Evolutionary conservation across 2,329 filamentous ascomycete genomes (phyloP), one percentile per base, ranked within the genome.

Genomic region (Cladosporium halotolerans): DNA sequence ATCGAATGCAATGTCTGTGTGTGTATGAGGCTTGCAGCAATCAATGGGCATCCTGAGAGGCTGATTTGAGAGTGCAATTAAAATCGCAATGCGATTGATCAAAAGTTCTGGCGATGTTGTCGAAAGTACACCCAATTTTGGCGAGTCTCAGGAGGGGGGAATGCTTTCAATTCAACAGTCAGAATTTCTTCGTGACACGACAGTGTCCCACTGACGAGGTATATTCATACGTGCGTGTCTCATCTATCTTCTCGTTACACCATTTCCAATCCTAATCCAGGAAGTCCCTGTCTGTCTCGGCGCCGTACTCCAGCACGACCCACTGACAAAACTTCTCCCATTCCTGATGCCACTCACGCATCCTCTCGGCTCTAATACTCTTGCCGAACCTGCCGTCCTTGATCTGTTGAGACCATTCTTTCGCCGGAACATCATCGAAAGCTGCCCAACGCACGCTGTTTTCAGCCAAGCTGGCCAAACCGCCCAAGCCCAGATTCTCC

Each of bases 251-350:
- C 13, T 28, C 32, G 41, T 43, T 10, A 7, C 18, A 43, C 4
- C 34, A 36, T 36, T 36, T 28, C 23, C 23, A 28, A 28, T 5
- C 34, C 34, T 38, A 53, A 36, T 53, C 50, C n/a, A 53, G 23
- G 36, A 53, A 53, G 43, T 53, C 50, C 28, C 50, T 28, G 18
- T 53, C 51, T n/a, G 51, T 47, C 39, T 68, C 68, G 8, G 60
- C 58, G 1, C 66, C 67, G 58, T 62, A 95, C 72, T 95, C 88
- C 36, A 83, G 77, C 9, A 96, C 86, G 42, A 97, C 78, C 90
- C 90, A 96, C 51, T 89, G 78, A 66, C 91, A 97, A 67, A 93
- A 97, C 64, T 82, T 79, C 74, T 97, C 92, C 83, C 91, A 97
- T 60, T 88, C 82, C 34, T 82, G 72, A 46, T 81, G 80, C 89